Evolutionary conservation across 2,329 filamentous ascomycete genomes (phyloP).

Genomic region (Neofusicoccum sp.): DNA sequence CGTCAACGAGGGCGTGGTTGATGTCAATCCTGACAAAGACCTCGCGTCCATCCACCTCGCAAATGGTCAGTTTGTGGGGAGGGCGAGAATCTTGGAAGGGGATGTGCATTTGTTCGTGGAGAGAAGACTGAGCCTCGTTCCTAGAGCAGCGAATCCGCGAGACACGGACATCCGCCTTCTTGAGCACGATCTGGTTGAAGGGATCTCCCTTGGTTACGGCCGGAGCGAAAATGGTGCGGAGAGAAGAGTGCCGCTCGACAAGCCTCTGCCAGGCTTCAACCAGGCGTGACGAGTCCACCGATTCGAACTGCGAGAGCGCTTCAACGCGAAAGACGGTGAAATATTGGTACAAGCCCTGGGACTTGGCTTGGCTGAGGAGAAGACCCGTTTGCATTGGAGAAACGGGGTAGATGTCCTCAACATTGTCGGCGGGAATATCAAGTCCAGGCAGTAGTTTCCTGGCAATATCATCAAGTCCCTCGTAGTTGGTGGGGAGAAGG

Average conservation of each 20-base stretch:
- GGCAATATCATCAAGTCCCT: background rate
- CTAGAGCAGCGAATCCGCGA: slow-evolving; percentile 19
- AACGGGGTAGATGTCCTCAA: slow-evolving; percentile 20
- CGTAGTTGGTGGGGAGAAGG: background rate
- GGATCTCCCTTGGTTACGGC: slow-evolving; percentile 34
- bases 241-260: slow-evolving; percentile 36
- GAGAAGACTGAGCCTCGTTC: background rate
- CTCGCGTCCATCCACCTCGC: background rate
- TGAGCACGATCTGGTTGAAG: slow-evolving; percentile 35
- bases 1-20: slow-evolving; percentile 57
- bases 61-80: slow-evolving; percentile 36
- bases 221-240: slow-evolving; percentile 39
- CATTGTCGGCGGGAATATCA: slow-evolving; percentile 27
- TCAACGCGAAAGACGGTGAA: slow-evolving; percentile 1
- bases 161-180: slow-evolving; percentile 6
- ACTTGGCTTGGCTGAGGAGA: slow-evolving; percentile 12
- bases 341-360: background rate
- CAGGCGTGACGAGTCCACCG: slow-evolving; percentile 31
- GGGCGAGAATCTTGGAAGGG: slow-evolving; percentile 37
- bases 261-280: slow-evolving; percentile 40
- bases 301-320: background rate
- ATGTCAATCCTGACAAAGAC: slow-evolving; percentile 46
- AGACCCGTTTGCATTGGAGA: slow-evolving; percentile 19
- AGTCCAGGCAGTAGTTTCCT: background rate
- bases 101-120: slow-evolving; percentile 28